Evolutionary conservation across 2,329 filamentous ascomycete genomes (phyloP).

Genomic region (Paracamarosporium sp.): DNA sequence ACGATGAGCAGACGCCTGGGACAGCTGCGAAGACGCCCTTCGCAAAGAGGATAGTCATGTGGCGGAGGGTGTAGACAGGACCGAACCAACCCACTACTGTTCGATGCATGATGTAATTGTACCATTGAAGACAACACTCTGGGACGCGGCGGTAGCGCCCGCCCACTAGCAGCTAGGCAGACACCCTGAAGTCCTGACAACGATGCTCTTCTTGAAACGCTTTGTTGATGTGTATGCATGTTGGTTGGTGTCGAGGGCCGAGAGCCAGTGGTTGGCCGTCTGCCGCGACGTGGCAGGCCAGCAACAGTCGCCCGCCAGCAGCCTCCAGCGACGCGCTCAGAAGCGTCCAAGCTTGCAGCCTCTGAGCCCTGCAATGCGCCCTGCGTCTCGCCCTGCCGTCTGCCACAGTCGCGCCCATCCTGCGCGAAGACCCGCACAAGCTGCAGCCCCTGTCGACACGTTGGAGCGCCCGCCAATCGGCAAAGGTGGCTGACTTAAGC

Average conservation of each 20-base stretch:
- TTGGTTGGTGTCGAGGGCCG: background rate
- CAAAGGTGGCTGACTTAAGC: slow-evolving; percentile 27
- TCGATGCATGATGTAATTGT: too few relatives aligned
- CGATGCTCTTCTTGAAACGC: background rate
- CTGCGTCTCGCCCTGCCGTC: too few relatives aligned
- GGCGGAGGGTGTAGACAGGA: slow-evolving; percentile 34
- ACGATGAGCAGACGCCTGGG: background rate
- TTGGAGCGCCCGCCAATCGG: slow-evolving; percentile 23
- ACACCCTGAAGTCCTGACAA: slow-evolving; percentile 8
- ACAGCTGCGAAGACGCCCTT: slow-evolving; percentile 32
- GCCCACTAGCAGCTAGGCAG: slow-evolving; percentile 19
- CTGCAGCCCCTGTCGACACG: slow-evolving; percentile 2
- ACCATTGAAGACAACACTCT: too few relatives aligned
- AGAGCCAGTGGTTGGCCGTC: background rate
- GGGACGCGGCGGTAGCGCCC: slow-evolving; percentile 20
- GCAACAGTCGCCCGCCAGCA: background rate
- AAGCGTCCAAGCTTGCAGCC: too few relatives aligned
- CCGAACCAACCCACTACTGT: too few relatives aligned
- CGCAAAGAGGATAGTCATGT: slow-evolving; percentile 37
- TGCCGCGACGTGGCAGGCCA: slow-evolving; percentile 5
- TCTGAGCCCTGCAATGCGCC: background rate
- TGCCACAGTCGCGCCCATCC: too few relatives aligned
- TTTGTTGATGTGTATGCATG: background rate
- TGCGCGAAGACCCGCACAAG: background rate
- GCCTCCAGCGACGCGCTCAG: too few relatives aligned